These are phyloP conservation scores for Ormosia semicastrata DNA, from an alignment of 306 rosid species.

Conservation along the genomic window DNA sequence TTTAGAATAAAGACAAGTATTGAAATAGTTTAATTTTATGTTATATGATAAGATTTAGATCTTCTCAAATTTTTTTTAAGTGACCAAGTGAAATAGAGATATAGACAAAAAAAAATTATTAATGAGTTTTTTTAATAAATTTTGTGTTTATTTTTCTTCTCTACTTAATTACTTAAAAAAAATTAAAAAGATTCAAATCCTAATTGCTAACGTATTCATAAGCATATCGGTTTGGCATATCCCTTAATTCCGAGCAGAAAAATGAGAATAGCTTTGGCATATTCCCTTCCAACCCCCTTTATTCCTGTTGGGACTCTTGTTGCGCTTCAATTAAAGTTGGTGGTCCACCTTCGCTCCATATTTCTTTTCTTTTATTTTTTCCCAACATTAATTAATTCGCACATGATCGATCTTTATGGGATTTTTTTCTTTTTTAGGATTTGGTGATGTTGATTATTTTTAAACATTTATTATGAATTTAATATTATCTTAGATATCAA, in stretches of 20 bases:
- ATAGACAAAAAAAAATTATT: too few species aligned
- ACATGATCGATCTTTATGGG: not conserved
- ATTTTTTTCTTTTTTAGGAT: too few species aligned
- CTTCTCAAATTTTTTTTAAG: too few species aligned
- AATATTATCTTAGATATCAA: too few species aligned
- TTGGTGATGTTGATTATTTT: too few species aligned
- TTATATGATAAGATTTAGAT: too few species aligned
- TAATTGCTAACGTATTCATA: not conserved
- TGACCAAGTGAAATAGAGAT: too few species aligned
- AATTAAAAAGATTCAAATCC: too few species aligned
- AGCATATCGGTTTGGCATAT: constrained; percentile 24
- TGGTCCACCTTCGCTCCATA: not conserved
- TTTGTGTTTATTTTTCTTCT: too few species aligned
- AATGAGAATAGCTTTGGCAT: not conserved
- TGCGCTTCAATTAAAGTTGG: not conserved
- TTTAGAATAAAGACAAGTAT: not conserved
- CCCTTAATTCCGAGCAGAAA: not conserved
- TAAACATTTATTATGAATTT: too few species aligned
- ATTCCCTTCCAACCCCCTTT: constrained; percentile 21
- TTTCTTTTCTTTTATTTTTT: not conserved
- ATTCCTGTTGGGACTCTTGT: constrained; percentile 4
- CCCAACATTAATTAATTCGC: not conserved
- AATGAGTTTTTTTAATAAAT: too few species aligned
- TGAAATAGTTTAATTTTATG: not conserved
- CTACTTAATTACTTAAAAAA: too few species aligned